phyloP scores from a whole-genome alignment of 2,329 filamentous ascomycete species.

The Dothiorella sarmentorum region DNA sequence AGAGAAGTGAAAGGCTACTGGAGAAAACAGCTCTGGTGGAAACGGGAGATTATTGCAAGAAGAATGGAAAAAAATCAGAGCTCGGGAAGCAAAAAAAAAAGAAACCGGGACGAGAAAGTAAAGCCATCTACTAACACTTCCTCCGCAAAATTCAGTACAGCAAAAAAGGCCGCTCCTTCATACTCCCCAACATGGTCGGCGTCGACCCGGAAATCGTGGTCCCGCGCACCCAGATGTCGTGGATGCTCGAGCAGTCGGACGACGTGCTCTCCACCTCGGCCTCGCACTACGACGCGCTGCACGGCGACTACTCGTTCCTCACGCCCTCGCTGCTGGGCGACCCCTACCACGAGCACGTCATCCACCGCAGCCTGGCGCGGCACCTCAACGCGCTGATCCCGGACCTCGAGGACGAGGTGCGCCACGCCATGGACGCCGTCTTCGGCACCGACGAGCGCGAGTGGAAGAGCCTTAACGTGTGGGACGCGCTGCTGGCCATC shows the following conservation, averaged over 20 bases:
- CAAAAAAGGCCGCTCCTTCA: conserved; percentile 27
- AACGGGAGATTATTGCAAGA: too few relatives aligned
- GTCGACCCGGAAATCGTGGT: conserved; percentile 32
- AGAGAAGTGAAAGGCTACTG: background rate
- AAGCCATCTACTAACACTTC: background rate
- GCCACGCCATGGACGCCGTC: conserved; percentile 30
- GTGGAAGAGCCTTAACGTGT: conserved; percentile 38
- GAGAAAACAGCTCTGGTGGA: background rate
- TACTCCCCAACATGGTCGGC: conserved; percentile 28
- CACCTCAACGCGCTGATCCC: conserved; percentile 38
- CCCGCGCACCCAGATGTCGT: conserved; percentile 34
- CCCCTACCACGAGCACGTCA: conserved; percentile 41
- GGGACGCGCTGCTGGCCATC: conserved; percentile 25
- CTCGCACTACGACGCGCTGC: conserved; percentile 39
- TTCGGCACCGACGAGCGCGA: conserved; percentile 38
- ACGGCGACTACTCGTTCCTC: conserved; percentile 40
- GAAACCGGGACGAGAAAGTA: background rate
- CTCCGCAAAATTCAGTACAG: conserved; percentile 23
- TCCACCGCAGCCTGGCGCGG: conserved; percentile 41
- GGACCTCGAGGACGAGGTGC: conserved; percentile 39
- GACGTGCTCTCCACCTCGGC: conserved; percentile 35
- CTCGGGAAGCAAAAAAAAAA: background rate
- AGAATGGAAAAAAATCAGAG: too few relatives aligned
- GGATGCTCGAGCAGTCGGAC: conserved; percentile 45
- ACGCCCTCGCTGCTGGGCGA: conserved; percentile 34